A percentile compares a stretch with the other conserved stretches of the same genome.
phyloP scores from a whole-genome alignment of 1,139 yeast species.

The Suhomyces maxii region DNA sequence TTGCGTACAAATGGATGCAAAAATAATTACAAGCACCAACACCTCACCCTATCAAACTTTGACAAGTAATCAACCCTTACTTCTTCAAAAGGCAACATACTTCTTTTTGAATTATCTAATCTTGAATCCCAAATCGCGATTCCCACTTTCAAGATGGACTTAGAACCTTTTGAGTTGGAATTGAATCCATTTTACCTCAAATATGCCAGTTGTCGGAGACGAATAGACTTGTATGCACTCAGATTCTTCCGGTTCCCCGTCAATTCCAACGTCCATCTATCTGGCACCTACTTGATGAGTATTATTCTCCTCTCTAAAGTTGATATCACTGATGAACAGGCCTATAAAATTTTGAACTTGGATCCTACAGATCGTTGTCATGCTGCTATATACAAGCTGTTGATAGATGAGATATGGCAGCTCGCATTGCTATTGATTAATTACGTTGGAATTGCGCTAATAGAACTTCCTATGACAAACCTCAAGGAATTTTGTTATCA shows the following conservation, averaged over 20 bases:
- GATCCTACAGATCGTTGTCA: not conserved
- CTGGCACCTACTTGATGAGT: slow-evolving; percentile 1
- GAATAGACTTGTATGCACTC: not conserved
- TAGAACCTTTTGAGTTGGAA: no score
- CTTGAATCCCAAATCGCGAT: no score
- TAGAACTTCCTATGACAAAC: slow-evolving; percentile 23
- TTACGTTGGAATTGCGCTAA: not conserved
- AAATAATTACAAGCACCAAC: not conserved
- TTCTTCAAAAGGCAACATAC: no score
- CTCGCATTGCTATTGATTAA: not conserved
- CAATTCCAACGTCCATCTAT: not conserved
- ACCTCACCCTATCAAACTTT: not conserved
- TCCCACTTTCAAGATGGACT: no score
- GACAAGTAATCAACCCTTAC: not conserved
- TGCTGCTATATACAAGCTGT: not conserved
- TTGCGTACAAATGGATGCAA: slow-evolving; percentile 1
- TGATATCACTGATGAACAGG: not conserved
- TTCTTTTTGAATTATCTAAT: no score
- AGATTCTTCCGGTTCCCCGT: not conserved
- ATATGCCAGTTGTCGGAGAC: not conserved
- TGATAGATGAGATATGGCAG: not conserved
- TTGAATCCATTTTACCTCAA: no score
- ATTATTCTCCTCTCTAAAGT: slow-evolving; percentile 1
- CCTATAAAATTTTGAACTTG: not conserved
- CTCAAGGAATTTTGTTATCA: slow-evolving; percentile 20